Conservation (phyloP, 768 basidiomycete genomes). For the Coprinopsis strossmayeri region DNA sequence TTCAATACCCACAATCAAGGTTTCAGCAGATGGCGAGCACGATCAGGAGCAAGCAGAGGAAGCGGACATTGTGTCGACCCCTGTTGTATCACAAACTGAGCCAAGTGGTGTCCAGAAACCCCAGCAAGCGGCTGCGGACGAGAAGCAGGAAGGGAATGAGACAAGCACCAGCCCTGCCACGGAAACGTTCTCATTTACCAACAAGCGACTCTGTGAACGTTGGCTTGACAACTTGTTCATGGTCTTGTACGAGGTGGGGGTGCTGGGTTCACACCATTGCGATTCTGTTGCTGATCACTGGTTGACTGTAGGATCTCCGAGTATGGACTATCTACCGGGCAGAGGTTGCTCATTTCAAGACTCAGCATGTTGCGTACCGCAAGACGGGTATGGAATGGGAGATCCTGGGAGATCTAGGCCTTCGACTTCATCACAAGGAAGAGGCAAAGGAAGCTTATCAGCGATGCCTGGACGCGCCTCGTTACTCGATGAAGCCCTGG, state of each 20-base stretch:
- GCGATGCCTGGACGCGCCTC: slow-evolving; percentile 79
- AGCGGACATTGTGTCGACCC: slow-evolving; percentile 13
- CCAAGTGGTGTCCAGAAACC: slow-evolving; percentile 39
- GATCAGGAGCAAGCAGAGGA: slow-evolving; percentile 26
- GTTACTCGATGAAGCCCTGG: slow-evolving; percentile 93
- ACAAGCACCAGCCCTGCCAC: slow-evolving; percentile 25
- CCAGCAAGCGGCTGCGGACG: slow-evolving; percentile 45
- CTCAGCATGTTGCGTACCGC: slow-evolving; percentile 94
- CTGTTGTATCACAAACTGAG: slow-evolving; percentile 23
- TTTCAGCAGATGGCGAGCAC: slow-evolving; percentile 57
- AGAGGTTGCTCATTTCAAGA: slow-evolving; percentile 98
- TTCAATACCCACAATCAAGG: slow-evolving; percentile 61
- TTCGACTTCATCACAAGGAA: slow-evolving; percentile 94
- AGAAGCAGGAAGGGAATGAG: slow-evolving; percentile 35
- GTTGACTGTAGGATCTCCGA: slow-evolving; percentile 66
- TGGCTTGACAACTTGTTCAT: slow-evolving; percentile 99
- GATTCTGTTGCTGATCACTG: not conserved
- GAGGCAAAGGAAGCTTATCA: slow-evolving; percentile 98
- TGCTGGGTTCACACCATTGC: slow-evolving; percentile 1
- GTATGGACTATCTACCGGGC: slow-evolving; percentile 99
- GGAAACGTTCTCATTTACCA: slow-evolving; percentile 86
- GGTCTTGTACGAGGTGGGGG: slow-evolving; percentile 93
- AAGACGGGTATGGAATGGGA: slow-evolving; percentile 99
- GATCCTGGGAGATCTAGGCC: slow-evolving; percentile 89
- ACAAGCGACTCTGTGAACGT: slow-evolving; percentile 93